Evolutionary conservation across 305 asterid species (phyloP).

Genomic region (Ruellia speciosa): DNA sequence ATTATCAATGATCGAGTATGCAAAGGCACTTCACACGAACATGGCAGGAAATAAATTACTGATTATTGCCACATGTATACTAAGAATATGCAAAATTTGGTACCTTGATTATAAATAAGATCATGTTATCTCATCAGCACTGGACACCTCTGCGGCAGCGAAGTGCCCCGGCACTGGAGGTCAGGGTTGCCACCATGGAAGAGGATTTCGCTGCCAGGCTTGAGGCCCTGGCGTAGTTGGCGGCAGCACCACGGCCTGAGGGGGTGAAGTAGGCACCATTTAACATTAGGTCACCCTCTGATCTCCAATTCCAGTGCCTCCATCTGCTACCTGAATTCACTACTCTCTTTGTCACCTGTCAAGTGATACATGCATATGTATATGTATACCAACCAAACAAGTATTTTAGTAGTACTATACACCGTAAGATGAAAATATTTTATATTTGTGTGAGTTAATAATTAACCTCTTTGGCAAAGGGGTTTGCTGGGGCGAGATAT

Average conservation of each 20-base stretch:
- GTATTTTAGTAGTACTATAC: no score
- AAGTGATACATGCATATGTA: background rate
- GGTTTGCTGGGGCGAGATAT: constrained; percentile 60
- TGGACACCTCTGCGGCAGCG: constrained; percentile 27
- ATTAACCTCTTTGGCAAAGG: constrained; percentile 64
- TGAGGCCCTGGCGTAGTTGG: constrained; percentile 37
- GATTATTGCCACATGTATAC: constrained; percentile 1
- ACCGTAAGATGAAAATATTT: no score
- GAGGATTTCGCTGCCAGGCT: constrained; percentile 37
- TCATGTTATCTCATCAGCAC: constrained; percentile 14
- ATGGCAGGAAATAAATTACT: no score
- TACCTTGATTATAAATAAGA: background rate
- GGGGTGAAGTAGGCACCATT: constrained; percentile 39
- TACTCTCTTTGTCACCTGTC: constrained; percentile 38
- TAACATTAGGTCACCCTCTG: constrained; percentile 39
- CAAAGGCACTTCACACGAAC: no score
- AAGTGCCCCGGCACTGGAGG: constrained; percentile 33
- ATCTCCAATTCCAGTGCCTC: constrained; percentile 46
- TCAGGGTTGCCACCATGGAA: constrained; percentile 27
- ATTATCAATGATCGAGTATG: no score
- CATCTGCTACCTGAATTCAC: constrained; percentile 19
- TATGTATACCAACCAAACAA: no score
- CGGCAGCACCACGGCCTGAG: constrained; percentile 35
- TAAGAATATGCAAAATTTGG: constrained; percentile 1
- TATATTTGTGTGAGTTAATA: no score